phyloP scores from a whole-genome alignment of 805 yeast genomes.

The Torulaspora maleeae region DNA sequence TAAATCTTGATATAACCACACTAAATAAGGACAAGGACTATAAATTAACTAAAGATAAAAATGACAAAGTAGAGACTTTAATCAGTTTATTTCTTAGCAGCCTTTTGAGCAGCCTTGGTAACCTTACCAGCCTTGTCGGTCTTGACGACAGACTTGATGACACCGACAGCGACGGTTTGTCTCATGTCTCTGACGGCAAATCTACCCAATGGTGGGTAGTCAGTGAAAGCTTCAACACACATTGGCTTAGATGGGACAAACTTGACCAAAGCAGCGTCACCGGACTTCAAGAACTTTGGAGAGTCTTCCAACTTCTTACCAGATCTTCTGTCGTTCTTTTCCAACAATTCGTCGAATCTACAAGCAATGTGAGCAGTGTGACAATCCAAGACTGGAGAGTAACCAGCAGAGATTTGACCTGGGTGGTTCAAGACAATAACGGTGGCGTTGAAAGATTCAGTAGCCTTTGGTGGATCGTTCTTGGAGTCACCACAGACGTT shows the following conservation, averaged over 20 bases:
- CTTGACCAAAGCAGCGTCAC: slow-evolving; percentile 93
- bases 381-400: slow-evolving; percentile 88
- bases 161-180: slow-evolving; percentile 99
- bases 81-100: slow-evolving; percentile 33
- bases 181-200: slow-evolving; percentile 99
- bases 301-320: slow-evolving; percentile 85
- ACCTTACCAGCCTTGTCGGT: slow-evolving; percentile 84
- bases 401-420: slow-evolving; percentile 87
- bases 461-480: slow-evolving; percentile 81
- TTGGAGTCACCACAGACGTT: slow-evolving; percentile 89
- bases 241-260: slow-evolving; percentile 86
- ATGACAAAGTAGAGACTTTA: slow-evolving; percentile 8
- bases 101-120: slow-evolving; percentile 80
- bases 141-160: slow-evolving; percentile 92
- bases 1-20: slow-evolving; percentile 13
- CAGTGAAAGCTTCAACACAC: slow-evolving; percentile 91
- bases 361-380: slow-evolving; percentile 94
- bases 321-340: slow-evolving; percentile 88
- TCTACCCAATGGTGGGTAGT: slow-evolving; percentile 97
- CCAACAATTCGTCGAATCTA: slow-evolving; percentile 71
- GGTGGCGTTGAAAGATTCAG: slow-evolving; percentile 79
- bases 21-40: slow-evolving; percentile 18
- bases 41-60: slow-evolving; percentile 21
- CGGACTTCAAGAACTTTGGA: slow-evolving; percentile 93
- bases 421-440: slow-evolving; percentile 87